phyloP scores from a whole-genome alignment of 192 early-diverging fungal genomes.

The Entomortierella beljakovae region DNA sequence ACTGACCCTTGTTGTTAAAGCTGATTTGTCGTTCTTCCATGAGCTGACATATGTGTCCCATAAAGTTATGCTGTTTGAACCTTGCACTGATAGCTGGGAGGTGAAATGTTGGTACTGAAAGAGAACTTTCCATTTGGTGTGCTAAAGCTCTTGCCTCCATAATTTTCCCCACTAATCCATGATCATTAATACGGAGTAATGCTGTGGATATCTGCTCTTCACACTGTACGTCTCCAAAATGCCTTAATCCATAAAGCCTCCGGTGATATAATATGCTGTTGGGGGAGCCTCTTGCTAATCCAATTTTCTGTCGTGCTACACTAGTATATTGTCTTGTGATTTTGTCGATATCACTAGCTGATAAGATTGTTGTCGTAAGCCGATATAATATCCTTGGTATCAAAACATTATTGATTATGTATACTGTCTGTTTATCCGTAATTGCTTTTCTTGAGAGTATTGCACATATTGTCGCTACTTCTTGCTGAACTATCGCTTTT shows the following conservation, averaged over 20 bases:
- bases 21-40: too few species aligned
- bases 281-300: constrained; percentile 1
- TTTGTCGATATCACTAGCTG: background rate
- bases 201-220: constrained; percentile 27
- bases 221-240: constrained; percentile 10
- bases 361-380: constrained; percentile 1
- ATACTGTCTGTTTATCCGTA: constrained; percentile 28
- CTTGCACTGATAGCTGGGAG: background rate
- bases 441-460: constrained; percentile 3
- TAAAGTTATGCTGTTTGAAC: too few species aligned
- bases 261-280: constrained; percentile 14
- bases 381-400: constrained; percentile 19
- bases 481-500: background rate
- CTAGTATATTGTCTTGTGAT: constrained; percentile 9
- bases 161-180: background rate
- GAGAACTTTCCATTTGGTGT: constrained; percentile 6
- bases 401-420: constrained; percentile 28
- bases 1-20: too few species aligned
- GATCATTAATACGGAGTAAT: constrained; percentile 7
- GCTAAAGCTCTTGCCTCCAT: background rate
- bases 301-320: constrained; percentile 1
- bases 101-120: background rate
- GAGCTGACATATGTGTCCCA: too few species aligned
- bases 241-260: constrained; percentile 16
- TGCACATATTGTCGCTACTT: background rate